Base-by-base conservation (phyloP, 768 basidiomycete genomes). In the Aureoboletus auriporus region DNA sequence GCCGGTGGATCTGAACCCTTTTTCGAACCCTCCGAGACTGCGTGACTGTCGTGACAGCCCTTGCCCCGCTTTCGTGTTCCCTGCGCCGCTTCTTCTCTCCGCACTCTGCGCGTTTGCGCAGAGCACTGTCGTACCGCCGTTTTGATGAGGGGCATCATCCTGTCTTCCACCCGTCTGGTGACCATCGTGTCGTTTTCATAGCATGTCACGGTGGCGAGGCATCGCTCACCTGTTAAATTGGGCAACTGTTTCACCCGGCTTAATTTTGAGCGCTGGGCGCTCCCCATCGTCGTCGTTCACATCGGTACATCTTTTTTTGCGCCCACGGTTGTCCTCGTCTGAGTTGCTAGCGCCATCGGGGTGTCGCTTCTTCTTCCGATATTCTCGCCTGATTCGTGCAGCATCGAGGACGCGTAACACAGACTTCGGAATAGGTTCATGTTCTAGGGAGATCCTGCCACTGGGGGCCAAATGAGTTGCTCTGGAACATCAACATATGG, bases 391-490 rank as follows among this genome's bases (percentile, higher is more conserved):
- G 38, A 87, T 74, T 50, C 72, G 67, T 17, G 69, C 69, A 2
- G 87, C 83, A 56, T 89, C 79, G 34, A 90, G 64, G 16, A 89
- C 75, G 12, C 88, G 78, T 31, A 76, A 64, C 13, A 76, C 75
- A 9, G 83, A 77, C 67, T 89, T 91, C 8, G 89, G 88, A 16
- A 90, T 73, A 5, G 73, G 68, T 57, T 91, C 89, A 39, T 73
- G 69, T 58, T 80, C 61, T 6, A 70, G 65, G 17, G 68, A 57
- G 54, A 69, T 70, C 50, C 55, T 23, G 20, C 20, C 20, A 23
- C 20, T 61, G 14, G 81, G 83, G 6, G 76, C 71, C 41, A 78
- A 62, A 67, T 85, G 75, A 39, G 67, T 53, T 45, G 75, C 75
- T 58, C 83, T 85, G 56, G 4, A 45, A 37, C 50, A 23, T 23